A percentile compares a stretch with the other conserved stretches of the same genome.
Evolutionary conservation across 257 asterid species (phyloP).

Genomic region (Plantago elongata): DNA sequence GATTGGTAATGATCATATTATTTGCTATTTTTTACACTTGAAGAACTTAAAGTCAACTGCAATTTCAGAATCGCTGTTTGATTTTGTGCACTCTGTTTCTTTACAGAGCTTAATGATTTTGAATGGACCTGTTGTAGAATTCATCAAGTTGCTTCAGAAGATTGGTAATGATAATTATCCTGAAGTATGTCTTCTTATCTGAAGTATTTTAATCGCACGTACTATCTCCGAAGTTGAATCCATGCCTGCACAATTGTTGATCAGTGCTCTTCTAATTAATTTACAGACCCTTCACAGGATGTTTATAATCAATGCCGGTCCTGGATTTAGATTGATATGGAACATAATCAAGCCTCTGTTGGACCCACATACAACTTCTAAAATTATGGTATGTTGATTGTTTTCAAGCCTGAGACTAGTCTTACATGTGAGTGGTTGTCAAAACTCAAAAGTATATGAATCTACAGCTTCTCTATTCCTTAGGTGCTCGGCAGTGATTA

Average conservation of each 20-base stretch:
- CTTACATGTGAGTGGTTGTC: conserved; percentile 1
- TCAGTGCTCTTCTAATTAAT: conserved; percentile 1
- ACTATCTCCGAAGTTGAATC: background rate
- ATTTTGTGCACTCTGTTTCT: conserved; percentile 15
- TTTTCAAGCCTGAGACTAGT: background rate
- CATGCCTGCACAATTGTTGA: conserved; percentile 9
- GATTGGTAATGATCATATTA: conserved; percentile 34
- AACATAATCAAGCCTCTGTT: conserved; percentile 42
- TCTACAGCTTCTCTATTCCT: conserved; percentile 1
- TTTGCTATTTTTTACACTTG: conserved; percentile 6
- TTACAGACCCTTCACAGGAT: conserved; percentile 43
- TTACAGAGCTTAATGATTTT: conserved; percentile 44
- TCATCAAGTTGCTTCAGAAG: conserved; percentile 43
- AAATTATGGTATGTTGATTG: conserved; percentile 28
- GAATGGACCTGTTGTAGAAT: conserved; percentile 41
- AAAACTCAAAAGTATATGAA: conserved; percentile 1
- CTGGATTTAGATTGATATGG: conserved; percentile 52
- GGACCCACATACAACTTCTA: conserved; percentile 43
- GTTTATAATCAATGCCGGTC: conserved; percentile 53
- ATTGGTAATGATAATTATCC: conserved; percentile 46
- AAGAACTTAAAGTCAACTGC: conserved; percentile 1
- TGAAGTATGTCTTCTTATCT: conserved; percentile 26
- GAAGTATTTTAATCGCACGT: no score
- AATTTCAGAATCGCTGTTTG: background rate
- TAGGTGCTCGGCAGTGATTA: conserved; percentile 47